These are phyloP conservation scores for Trichoderma hamatum DNA, from an alignment of 2,329 filamentous ascomycete species.

Conservation along the genomic window DNA sequence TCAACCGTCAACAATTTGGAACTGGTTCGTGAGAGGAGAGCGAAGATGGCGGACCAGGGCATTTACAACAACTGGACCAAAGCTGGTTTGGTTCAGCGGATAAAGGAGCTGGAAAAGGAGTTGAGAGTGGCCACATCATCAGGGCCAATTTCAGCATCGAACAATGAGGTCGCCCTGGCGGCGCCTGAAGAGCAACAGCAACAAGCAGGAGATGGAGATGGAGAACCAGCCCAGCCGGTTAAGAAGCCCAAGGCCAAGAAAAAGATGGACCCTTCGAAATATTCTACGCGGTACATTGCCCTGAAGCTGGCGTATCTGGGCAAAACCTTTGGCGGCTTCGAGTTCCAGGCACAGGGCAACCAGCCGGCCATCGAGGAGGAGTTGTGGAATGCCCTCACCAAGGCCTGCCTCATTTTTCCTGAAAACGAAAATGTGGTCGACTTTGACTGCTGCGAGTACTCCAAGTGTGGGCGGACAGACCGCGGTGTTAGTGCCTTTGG, in stretches of 20 bases:
- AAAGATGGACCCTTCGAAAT: conserved; percentile 76
- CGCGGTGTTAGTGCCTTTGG: conserved; percentile 94
- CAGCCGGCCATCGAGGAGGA: conserved; percentile 89
- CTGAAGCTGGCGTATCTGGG: conserved; percentile 94
- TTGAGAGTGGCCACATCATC: conserved; percentile 47
- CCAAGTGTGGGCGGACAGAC: conserved; percentile 93
- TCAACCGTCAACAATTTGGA: conserved; percentile 27
- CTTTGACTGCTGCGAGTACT: conserved; percentile 86
- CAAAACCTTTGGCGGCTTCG: conserved; percentile 88
- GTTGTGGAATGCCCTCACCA: conserved; percentile 87
- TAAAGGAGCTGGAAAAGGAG: conserved; percentile 68
- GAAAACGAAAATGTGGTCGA: conserved; percentile 65
- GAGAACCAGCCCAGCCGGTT: conserved; percentile 8
- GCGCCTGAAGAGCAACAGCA: not conserved
- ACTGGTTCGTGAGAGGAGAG: conserved; percentile 1
- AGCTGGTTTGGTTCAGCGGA: conserved; percentile 67
- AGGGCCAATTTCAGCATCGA: not conserved
- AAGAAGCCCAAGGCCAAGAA: conserved; percentile 50
- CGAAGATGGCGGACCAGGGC: conserved; percentile 38
- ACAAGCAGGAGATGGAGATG: not conserved
- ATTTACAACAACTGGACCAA: conserved; percentile 70
- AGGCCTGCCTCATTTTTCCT: conserved; percentile 79
- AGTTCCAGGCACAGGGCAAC: conserved; percentile 75
- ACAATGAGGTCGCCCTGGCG: not conserved
- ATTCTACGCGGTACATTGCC: conserved; percentile 82